Percentiles rank a stretch among this genome's conserved stretches.
These are phyloP conservation scores for Auricularia cornea DNA, from an alignment of 768 basidiomycete genomes.

Conservation along the genomic window DNA sequence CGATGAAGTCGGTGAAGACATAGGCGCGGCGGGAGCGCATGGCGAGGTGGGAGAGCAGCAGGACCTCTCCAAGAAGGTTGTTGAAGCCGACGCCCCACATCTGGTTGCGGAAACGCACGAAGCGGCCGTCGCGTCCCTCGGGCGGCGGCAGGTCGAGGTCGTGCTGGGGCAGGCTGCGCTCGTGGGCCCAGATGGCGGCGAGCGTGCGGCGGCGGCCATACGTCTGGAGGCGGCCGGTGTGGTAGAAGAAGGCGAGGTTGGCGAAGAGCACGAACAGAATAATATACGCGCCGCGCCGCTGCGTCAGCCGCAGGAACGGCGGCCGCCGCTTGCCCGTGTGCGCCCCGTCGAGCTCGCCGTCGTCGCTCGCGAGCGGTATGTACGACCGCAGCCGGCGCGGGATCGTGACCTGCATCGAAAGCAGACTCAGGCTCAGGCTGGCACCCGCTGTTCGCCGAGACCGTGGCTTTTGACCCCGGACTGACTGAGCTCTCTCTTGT, in stretches of 20 bases:
- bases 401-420: not conserved
- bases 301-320: not conserved
- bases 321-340: not conserved
- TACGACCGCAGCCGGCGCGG: not conserved
- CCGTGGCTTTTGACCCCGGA: not conserved
- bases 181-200: slow-evolving; percentile 26
- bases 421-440: not conserved
- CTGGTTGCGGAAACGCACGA: slow-evolving; percentile 45
- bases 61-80: slow-evolving; percentile 57
- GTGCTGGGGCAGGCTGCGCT: slow-evolving; percentile 33
- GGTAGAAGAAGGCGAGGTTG: slow-evolving; percentile 1
- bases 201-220: not conserved
- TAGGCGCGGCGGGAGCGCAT: slow-evolving; percentile 42
- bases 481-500: not conserved
- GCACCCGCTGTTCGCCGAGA: not conserved
- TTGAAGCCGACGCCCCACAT: slow-evolving; percentile 56
- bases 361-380: not conserved
- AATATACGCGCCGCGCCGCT: not conserved
- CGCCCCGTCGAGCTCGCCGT: not conserved
- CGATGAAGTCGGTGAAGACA: slow-evolving; percentile 55
- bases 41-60: slow-evolving; percentile 39
- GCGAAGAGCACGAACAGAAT: not conserved
- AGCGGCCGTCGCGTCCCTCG: slow-evolving; percentile 20
- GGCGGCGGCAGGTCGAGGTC: slow-evolving; percentile 16
- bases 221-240: not conserved